These are phyloP conservation scores for Aegilops bicornis DNA, from an alignment of 176 grass and related monocot genomes.

Conservation along the genomic window DNA sequence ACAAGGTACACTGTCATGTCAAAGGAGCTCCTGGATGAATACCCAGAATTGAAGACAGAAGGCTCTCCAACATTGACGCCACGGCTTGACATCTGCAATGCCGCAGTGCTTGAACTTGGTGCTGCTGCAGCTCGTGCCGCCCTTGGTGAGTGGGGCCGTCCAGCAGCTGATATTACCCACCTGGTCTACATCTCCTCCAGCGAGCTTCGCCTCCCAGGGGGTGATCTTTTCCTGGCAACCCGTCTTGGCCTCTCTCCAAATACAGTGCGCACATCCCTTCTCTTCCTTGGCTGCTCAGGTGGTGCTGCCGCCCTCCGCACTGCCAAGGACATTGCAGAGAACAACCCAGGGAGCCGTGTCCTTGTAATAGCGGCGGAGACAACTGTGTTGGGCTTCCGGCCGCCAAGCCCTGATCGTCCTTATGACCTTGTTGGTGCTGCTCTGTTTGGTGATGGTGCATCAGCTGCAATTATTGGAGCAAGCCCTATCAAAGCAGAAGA, in stretches of 20 bases:
- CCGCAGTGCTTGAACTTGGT: slow-evolving; percentile 75
- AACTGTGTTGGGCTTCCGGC: slow-evolving; percentile 78
- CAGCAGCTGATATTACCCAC: slow-evolving; percentile 72
- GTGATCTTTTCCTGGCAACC: slow-evolving; percentile 73
- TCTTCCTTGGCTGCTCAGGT: slow-evolving; percentile 82
- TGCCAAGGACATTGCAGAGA: slow-evolving; percentile 96
- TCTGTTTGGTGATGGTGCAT: slow-evolving; percentile 83
- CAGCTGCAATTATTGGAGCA: slow-evolving; percentile 68
- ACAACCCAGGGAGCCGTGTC: slow-evolving; percentile 77
- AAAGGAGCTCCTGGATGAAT: slow-evolving; percentile 69
- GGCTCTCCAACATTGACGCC: slow-evolving; percentile 72
- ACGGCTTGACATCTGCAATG: slow-evolving; percentile 74
- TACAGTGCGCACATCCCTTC: slow-evolving; percentile 63
- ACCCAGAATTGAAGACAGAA: slow-evolving; percentile 76
- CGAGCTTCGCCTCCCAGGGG: slow-evolving; percentile 78
- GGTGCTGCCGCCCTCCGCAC: slow-evolving; percentile 76
- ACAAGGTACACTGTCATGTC: slow-evolving; percentile 90
- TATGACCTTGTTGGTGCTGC: slow-evolving; percentile 88
- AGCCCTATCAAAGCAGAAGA: slow-evolving; percentile 57
- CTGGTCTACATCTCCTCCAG: slow-evolving; percentile 88
- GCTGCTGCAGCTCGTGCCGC: slow-evolving; percentile 50
- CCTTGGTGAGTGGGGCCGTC: slow-evolving; percentile 63
- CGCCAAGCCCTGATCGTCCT: slow-evolving; percentile 69
- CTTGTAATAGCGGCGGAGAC: slow-evolving; percentile 81
- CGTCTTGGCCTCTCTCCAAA: slow-evolving; percentile 59